phyloP scores from a whole-genome alignment of 345 rosid genomes.

The Melastoma malabathricum region DNA sequence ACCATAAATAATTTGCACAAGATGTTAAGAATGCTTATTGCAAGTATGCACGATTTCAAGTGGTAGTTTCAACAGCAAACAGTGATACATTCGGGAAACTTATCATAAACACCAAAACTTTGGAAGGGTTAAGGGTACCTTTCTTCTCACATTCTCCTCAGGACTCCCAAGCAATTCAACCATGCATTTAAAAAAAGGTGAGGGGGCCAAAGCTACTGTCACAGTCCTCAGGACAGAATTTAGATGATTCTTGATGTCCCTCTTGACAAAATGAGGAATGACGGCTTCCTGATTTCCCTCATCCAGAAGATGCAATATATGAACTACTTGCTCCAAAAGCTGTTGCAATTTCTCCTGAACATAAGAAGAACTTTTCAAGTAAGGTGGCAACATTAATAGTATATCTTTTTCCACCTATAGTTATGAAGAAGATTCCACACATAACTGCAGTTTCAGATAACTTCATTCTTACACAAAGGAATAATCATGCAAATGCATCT shows the following conservation, averaged over 20 bases:
- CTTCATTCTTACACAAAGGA: no score
- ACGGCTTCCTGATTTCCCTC: constrained; percentile 28
- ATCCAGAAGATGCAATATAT: constrained; percentile 37
- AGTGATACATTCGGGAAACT: no score
- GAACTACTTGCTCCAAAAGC: constrained; percentile 60
- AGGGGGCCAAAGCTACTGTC: constrained; percentile 44
- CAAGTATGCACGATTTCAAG: no score
- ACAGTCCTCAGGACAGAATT: constrained; percentile 44
- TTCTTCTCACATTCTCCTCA: constrained; percentile 45
- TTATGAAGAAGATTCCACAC: not conserved
- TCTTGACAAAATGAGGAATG: constrained; percentile 25
- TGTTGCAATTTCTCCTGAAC: constrained; percentile 56
- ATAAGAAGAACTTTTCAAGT: constrained; percentile 1
- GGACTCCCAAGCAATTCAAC: constrained; percentile 47
- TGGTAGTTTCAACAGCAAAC: no score
- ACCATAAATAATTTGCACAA: not conserved
- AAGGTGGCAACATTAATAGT: no score
- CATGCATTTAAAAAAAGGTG: constrained; percentile 58
- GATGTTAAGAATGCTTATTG: no score
- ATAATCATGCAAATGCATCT: no score
- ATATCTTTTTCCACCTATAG: not conserved
- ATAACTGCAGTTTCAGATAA: no score
- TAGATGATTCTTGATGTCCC: constrained; percentile 40
- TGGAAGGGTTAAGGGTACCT: constrained; percentile 32
- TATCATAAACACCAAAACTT: no score